Evolutionary conservation across 2,329 filamentous ascomycete species (phyloP).

Genomic region (Diaporthe humulicola): DNA sequence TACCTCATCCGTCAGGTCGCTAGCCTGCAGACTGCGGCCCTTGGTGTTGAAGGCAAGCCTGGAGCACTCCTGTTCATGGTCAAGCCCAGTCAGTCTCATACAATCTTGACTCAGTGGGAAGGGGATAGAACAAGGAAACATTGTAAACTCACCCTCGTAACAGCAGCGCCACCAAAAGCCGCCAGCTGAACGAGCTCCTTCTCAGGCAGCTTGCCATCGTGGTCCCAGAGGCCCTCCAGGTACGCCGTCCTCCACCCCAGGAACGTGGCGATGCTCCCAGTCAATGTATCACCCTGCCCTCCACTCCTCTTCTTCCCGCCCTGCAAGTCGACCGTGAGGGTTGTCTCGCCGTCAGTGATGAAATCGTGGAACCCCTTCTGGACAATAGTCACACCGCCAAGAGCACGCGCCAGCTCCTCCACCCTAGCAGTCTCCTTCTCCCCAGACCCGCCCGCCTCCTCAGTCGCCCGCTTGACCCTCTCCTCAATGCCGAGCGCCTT

Average conservation of each 20-base stretch:
- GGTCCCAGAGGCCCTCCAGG: slow-evolving; percentile 83
- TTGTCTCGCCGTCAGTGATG: slow-evolving; percentile 83
- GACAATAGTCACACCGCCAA: slow-evolving; percentile 90
- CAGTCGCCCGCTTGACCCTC: slow-evolving; percentile 53
- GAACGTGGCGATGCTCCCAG: slow-evolving; percentile 89
- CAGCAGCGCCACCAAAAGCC: slow-evolving; percentile 86
- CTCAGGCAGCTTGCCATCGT: slow-evolving; percentile 54
- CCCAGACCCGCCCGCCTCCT: slow-evolving; percentile 44
- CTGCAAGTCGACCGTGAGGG: slow-evolving; percentile 80
- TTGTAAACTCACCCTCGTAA: slow-evolving; percentile 78
- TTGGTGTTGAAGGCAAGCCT: slow-evolving; percentile 87
- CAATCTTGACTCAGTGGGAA: not conserved
- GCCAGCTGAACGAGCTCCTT: slow-evolving; percentile 77
- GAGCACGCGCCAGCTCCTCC: slow-evolving; percentile 76
- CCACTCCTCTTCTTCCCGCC: slow-evolving; percentile 92
- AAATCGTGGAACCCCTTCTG: slow-evolving; percentile 89
- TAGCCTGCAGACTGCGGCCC: slow-evolving; percentile 90
- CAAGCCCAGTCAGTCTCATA: slow-evolving; percentile 32
- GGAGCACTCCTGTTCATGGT: slow-evolving; percentile 76
- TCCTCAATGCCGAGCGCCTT: slow-evolving; percentile 79
- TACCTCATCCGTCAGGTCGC: slow-evolving; percentile 92
- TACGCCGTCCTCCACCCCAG: slow-evolving; percentile 92
- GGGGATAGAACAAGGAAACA: not conserved
- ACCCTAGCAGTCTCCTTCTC: slow-evolving; percentile 63
- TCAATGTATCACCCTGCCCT: slow-evolving; percentile 95